Evolutionary conservation across 129 eudicot genomes (phyloP), one percentile per base, ranked within the genome.

Genomic region (Chrysanthemum makinoi): DNA sequence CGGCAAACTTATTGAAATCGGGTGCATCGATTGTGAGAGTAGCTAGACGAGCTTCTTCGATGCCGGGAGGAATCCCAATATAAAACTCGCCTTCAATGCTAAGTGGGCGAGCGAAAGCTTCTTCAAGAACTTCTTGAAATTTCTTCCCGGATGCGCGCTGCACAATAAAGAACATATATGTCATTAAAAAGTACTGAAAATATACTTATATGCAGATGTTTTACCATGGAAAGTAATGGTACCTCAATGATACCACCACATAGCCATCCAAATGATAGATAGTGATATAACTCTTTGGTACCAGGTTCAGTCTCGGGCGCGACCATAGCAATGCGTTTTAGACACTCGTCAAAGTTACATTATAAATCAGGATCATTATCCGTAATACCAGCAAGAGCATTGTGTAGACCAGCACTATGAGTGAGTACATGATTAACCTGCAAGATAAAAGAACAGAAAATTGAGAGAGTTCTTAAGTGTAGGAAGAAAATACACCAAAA

Each of bases 221-320:
- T 6, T 39, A 39, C 46, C 10, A 39, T 7, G 46, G 46, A 7
- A 7, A 39, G 46, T 39, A 6, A 10, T 33, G 24, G 62, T 76
- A 90, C 97, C 97, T 90, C 97, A 53, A 90, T 81, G 75, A 90
- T 83, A 55, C 91, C 97, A 14, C 97, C 97, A 82, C 95, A 87
- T 44, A 90, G 72, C 95, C 95, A 90, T 15, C 97, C 97, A 75
- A 74, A 90, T 9, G 97, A 87, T 16, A 85, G 73, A 73, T 90
- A 85, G 76, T 90, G 97, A 73, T 90, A 87, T 48, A 85, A 73
- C 80, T 85, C 89, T 80, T 83, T 52, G n/a, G 70, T 67, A 56
- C 97, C 95, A 69, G 97, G 95, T 81, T 82, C 84, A 65, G 86
- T 83, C 82, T 90, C 95, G 4, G 95, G 95, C 17, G 52, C 59